Evolutionary conservation across 164 flowering plant genomes (phyloP), one percentile per base, ranked within the genome.

Genomic region (Berberis thunbergii): DNA sequence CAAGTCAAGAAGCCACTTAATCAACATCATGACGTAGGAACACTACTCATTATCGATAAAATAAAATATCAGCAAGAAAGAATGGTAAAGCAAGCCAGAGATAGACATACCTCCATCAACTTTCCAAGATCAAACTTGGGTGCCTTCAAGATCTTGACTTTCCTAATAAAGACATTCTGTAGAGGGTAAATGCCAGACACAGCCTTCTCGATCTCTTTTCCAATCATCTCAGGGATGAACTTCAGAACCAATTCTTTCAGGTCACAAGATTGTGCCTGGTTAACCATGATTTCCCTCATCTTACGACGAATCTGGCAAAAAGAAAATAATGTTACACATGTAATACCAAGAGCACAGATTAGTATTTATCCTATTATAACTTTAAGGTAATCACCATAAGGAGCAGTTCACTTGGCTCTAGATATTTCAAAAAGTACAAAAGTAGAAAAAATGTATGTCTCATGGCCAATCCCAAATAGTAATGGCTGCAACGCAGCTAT

Each of bases 111-210:
- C 67, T 65, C 67, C 67, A 65, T 65, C 2, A 65, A 45, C 54
- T 65, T 65, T n/a, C 67, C 67, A 46, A 65, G 67, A 41, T 65
- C 61, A 45, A 65, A 65, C n/a, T 65, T 65, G 10, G 67, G 67
- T 40, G 67, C 67, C 54, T 65, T 65, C 54, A 57, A 57, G 54
- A 65, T 65, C 54, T 65, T 65, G 11, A 65, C 67, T 41, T 65
- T 65, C 38, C 59, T 49, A 43, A 64, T 64, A 44, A 54, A 60
- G 39, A 60, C 49, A 45, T 60, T 60, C 62, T 46, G 64, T 38
- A 61, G 64, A 1, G 64, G 64, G 40, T 46, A 61, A 42, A 61
- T 46, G 54, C 64, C 39, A 0, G n/a, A 1, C 13, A 54, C 49
- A 3, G 64, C 64, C 54, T 61, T 61, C 54, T 61, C 43, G 2